Percentiles rank a stretch among this genome's conserved stretches.
Evolutionary conservation across 1,284 basidiomycete species (phyloP).

Genomic region (Lignosus rhinocerotis): DNA sequence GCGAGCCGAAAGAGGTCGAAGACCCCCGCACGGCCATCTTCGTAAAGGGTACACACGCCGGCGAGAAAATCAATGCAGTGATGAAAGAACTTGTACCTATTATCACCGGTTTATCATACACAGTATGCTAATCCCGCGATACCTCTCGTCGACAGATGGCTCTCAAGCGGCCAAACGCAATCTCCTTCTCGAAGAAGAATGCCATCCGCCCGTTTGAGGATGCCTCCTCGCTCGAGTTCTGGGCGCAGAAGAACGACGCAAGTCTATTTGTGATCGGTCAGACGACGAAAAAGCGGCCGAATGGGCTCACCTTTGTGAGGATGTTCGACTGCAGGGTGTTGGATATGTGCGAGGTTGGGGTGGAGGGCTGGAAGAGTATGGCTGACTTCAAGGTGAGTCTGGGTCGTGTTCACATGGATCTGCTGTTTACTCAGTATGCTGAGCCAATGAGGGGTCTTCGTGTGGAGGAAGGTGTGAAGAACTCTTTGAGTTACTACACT

Average conservation of each 20-base stretch:
- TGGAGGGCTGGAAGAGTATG: constrained; percentile 83
- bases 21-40: constrained; percentile 85
- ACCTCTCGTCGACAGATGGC: constrained; percentile 63
- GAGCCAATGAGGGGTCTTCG: too few species aligned
- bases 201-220: constrained; percentile 91
- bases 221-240: constrained; percentile 86
- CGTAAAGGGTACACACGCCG: constrained; percentile 86
- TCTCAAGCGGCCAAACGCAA: constrained; percentile 85
- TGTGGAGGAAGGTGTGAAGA: too few species aligned
- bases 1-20: constrained; percentile 90
- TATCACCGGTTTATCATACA: neutral
- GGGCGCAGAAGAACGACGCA: constrained; percentile 93
- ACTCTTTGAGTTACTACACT: too few species aligned
- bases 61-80: constrained; percentile 75
- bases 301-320: constrained; percentile 84
- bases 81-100: constrained; percentile 86
- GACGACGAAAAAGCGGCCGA: constrained; percentile 92
- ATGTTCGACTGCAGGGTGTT: constrained; percentile 88
- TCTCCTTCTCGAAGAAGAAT: constrained; percentile 97
- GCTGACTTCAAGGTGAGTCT: constrained; percentile 75
- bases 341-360: constrained; percentile 94
- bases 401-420: neutral
- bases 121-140: too few species aligned
- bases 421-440: neutral
- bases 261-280: constrained; percentile 90